Evolutionary conservation across 805 yeast genomes (phyloP).

Genomic region (Maudiozyma serrabonitensis): DNA sequence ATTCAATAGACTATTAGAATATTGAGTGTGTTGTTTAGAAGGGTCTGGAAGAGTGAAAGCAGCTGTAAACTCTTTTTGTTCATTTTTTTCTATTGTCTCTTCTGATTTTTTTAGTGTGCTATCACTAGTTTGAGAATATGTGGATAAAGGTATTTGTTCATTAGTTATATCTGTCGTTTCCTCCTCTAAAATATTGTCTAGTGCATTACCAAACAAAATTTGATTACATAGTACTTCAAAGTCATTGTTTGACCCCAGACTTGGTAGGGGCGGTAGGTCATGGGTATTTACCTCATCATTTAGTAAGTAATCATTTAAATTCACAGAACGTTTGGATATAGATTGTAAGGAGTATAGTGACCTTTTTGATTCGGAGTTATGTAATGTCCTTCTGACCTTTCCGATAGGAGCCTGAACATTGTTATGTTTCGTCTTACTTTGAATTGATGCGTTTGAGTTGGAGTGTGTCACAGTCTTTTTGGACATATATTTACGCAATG

Average conservation of each 20-base stretch:
- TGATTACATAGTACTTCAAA: constrained; percentile 27
- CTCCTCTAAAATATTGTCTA: constrained; percentile 21
- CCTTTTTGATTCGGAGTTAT: constrained; percentile 25
- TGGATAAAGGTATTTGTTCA: neutral
- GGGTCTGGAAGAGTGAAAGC: neutral
- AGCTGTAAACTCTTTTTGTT: neutral
- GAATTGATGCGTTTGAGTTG: constrained; percentile 3
- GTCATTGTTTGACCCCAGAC: constrained; percentile 16
- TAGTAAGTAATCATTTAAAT: constrained; percentile 23
- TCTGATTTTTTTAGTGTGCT: neutral
- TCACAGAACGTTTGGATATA: constrained; percentile 28
- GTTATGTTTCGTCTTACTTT: neutral
- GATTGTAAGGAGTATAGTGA: constrained; percentile 28
- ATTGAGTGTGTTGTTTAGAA: neutral
- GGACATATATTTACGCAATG: constrained; percentile 11
- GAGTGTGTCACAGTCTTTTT: constrained; percentile 10
- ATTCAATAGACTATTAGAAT: neutral
- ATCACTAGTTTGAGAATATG: neutral
- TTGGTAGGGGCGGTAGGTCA: constrained; percentile 14
- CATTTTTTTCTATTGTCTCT: neutral
- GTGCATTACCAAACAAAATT: constrained; percentile 21
- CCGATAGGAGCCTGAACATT: constrained; percentile 1
- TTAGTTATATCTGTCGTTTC: constrained; percentile 6
- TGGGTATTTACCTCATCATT: constrained; percentile 4
- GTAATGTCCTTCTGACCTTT: constrained; percentile 16